A percentile compares a stretch with the other conserved stretches of the same genome.
These are phyloP conservation scores for Petunia axillaris DNA, from an alignment of 257 asterid species.

Conservation along the genomic window DNA sequence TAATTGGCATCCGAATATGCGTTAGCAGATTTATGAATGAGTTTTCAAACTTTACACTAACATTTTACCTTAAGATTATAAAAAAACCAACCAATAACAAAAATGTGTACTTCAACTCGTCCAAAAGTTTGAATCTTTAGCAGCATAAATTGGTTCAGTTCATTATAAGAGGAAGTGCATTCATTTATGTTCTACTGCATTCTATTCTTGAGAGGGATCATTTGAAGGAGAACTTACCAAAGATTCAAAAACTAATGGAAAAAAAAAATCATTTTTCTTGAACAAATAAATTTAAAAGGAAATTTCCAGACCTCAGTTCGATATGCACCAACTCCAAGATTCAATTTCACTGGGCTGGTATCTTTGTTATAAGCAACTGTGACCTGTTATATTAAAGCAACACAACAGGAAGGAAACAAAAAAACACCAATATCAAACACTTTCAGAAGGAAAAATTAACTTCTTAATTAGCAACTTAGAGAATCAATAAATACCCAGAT, in stretches of 20 bases:
- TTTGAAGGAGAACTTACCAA: too few species aligned
- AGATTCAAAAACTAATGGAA: too few species aligned
- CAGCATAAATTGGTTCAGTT: neutral
- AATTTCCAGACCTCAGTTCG: constrained; percentile 69
- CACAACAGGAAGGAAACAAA: neutral
- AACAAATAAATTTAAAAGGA: neutral
- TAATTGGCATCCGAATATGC: constrained; percentile 26
- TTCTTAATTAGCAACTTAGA: neutral
- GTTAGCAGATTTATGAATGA: neutral
- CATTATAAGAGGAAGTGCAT: neutral
- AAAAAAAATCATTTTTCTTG: neutral
- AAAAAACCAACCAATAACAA: neutral
- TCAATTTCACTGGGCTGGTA: constrained; percentile 69
- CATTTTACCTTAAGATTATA: neutral
- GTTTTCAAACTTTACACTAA: constrained; percentile 11
- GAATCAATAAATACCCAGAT: neutral
- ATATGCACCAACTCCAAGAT: constrained; percentile 84
- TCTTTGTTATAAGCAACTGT: constrained; percentile 84
- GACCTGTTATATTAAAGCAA: constrained; percentile 53
- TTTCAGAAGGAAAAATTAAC: constrained; percentile 14
- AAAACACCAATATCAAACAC: neutral
- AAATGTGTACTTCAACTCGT: neutral
- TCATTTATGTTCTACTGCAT: neutral
- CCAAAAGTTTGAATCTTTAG: neutral
- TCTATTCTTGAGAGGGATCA: neutral